Evolutionary conservation across 768 basidiomycete species (phyloP).

Genomic region (Nidula microcarpa): DNA sequence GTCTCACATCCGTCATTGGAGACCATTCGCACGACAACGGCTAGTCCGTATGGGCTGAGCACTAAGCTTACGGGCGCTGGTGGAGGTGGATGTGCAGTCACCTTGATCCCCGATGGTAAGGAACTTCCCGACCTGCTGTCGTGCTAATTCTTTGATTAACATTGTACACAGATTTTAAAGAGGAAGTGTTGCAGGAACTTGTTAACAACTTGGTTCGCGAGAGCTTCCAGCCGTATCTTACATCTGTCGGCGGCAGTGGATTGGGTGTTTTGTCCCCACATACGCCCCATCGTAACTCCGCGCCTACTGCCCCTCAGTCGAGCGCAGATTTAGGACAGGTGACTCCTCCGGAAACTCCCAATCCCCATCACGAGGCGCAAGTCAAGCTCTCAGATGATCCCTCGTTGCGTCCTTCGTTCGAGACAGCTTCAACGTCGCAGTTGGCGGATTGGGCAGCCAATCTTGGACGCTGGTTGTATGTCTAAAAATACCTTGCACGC

Average conservation of each 20-base stretch:
- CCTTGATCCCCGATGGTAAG: constrained; percentile 90
- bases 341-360: constrained; percentile 49
- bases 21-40: constrained; percentile 70
- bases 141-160: constrained; percentile 4
- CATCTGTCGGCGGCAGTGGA: constrained; percentile 91
- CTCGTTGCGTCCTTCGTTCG: constrained; percentile 40
- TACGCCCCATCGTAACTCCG: constrained; percentile 34
- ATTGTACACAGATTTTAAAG: constrained; percentile 59
- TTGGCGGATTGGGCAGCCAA: constrained; percentile 50
- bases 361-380: constrained; percentile 20
- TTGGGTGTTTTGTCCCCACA: constrained; percentile 79
- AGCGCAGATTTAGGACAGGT: constrained; percentile 30
- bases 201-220: constrained; percentile 54
- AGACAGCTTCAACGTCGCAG: constrained; percentile 32
- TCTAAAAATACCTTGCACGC: constrained; percentile 25
- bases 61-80: constrained; percentile 99
- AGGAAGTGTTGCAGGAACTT: constrained; percentile 54
- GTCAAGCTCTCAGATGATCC: constrained; percentile 17
- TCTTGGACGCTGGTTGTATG: constrained; percentile 62
- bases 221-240: constrained; percentile 82
- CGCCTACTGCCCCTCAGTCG: constrained; percentile 17
- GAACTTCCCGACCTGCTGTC: neutral
- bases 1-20: constrained; percentile 93
- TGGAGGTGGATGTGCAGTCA: constrained; percentile 97
- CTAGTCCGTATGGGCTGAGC: constrained; percentile 63